Base-by-base conservation (phyloP, 176 grass and related monocot genomes). In the Rhipidocladum racemiflorum region DNA sequence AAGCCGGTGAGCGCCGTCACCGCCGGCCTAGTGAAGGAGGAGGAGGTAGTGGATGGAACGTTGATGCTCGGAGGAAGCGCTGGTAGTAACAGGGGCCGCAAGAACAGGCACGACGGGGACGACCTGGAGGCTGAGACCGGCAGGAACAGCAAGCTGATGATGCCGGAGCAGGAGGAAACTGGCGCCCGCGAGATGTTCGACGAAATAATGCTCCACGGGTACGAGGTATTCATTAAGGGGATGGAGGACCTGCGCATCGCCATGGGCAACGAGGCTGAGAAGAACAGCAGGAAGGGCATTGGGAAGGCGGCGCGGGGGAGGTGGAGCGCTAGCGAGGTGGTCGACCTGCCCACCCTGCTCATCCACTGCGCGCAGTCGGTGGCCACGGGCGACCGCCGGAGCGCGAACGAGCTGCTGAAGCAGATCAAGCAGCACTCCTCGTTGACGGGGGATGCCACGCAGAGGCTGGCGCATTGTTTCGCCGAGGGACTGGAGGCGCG, bases 341-440 rank as follows among this genome's bases (percentile, higher is more conserved):
- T 87, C 9, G 93, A 95, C 82, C 70, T 95, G 63, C 74, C 70
- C 53, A 81, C 65, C 2, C 73, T 95, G 77, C 87, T 95, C 11
- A 43, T 92, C 23, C 85, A 86, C 39, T 95, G 93, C 48, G 85
- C 75, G 13, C 82, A 95, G 83, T 84, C 82, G 35, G 75, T 92
- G 29, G 36, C 90, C 21, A 79, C 64, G 6, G 90, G 86, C 27
- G 88, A 92, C 80, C 60, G 59, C 6, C 38, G 24, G 29, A 64
- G 57, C 74, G 88, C 88, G 16, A 18, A n/a, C 4, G 85, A 95
- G 17, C 85, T 95, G 20, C 61, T 95, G 17, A 68, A 49, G 64
- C 63, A 81, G 51, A 86, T 95, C 74, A 84, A 69, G 38, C 69
- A 81, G 44, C 67, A 87, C 65, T 56, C 93, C 0, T 75, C 85